These are phyloP conservation scores for Drechslera avenae DNA, from an alignment of 2,329 filamentous ascomycete species.

Conservation along the genomic window DNA sequence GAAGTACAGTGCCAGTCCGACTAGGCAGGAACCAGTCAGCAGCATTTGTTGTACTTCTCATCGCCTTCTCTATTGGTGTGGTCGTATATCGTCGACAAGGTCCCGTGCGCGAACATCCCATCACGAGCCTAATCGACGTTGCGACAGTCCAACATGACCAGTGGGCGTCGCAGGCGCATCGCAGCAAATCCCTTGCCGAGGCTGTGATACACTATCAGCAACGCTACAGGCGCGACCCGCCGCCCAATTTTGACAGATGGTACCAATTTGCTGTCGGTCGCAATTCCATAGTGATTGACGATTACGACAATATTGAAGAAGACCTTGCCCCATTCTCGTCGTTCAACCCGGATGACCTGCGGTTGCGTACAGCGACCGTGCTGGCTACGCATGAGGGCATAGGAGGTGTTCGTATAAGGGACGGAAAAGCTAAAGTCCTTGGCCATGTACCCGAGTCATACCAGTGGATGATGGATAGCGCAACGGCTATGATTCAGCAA, in stretches of 20 bases:
- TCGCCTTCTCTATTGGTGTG: conserved; percentile 43
- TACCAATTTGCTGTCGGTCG: conserved; percentile 60
- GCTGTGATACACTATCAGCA: conserved; percentile 58
- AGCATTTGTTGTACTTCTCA: conserved; percentile 48
- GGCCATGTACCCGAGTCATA: conserved; percentile 59
- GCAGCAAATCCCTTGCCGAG: conserved; percentile 55
- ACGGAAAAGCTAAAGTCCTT: conserved; percentile 53
- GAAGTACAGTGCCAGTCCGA: conserved; percentile 37
- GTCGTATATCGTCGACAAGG: conserved; percentile 49
- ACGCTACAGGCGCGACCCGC: conserved; percentile 61
- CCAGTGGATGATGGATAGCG: conserved; percentile 63
- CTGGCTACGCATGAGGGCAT: conserved; percentile 61
- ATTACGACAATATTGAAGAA: conserved; percentile 64
- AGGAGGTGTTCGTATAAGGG: conserved; percentile 61
- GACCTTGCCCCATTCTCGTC: conserved; percentile 63
- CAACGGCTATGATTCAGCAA: conserved; percentile 57
- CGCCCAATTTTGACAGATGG: conserved; percentile 66
- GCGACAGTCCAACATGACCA: conserved; percentile 55
- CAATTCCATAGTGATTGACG: conserved; percentile 61
- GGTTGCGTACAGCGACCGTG: conserved; percentile 59
- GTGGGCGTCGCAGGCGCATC: conserved; percentile 55
- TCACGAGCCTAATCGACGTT: conserved; percentile 60
- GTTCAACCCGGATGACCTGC: conserved; percentile 57
- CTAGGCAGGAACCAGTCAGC: conserved; percentile 40
- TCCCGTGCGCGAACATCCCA: conserved; percentile 57